Base-by-base conservation (phyloP, 768 basidiomycete species). In the Lentinula sp. region DNA sequence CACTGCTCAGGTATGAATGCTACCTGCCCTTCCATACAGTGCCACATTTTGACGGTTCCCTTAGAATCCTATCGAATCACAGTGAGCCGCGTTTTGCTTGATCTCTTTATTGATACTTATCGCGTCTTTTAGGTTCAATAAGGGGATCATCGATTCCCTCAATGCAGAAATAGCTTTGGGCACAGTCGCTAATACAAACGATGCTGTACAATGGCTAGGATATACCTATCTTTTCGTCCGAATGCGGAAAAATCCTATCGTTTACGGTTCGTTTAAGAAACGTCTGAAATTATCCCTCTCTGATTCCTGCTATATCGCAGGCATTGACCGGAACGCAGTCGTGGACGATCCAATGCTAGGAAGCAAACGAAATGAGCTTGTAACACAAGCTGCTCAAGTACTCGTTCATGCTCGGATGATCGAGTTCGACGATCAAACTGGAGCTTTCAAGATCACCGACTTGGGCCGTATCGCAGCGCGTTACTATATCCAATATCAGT, bases 191-290 rank as follows among this genome's bases (percentile, higher is more conserved):
- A 95, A 85, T 66, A 82, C 88, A 41, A 76, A 79, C 60, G 97
- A 99, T 69, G 97, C 87, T 6, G 86, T 96, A 13, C 87, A 87
- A 64, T 99, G 97, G 97, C 76, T 99, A 45, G 93, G 95, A 15
- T 99, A 97, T 71, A 98, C 97, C 1, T 99, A 98, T 71, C 83
- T 98, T 35, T 94, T 91, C 69, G 95, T 98, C 9, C 84, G 96
- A 57, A 96, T 98, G 95, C 80, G 85, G 51, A 91, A 90, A 70
- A 96, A 95, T 67, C 95, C 96, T 2, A 85, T 86, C 66, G 73
- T 87, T 53, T 95, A 96, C 68, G 93, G 93, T 91, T 63, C 59
- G 77, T 70, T 36, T 65, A 55, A 20, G 4, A n/a, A 32, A 23
- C 32, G 60, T 48, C 20, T 28, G 54, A 18, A 10, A 42, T 50